A percentile compares a stretch with the other conserved stretches of the same genome.
phyloP scores from a whole-genome alignment of 176 grass and related monocot genomes.

The Zizania latifolia region DNA sequence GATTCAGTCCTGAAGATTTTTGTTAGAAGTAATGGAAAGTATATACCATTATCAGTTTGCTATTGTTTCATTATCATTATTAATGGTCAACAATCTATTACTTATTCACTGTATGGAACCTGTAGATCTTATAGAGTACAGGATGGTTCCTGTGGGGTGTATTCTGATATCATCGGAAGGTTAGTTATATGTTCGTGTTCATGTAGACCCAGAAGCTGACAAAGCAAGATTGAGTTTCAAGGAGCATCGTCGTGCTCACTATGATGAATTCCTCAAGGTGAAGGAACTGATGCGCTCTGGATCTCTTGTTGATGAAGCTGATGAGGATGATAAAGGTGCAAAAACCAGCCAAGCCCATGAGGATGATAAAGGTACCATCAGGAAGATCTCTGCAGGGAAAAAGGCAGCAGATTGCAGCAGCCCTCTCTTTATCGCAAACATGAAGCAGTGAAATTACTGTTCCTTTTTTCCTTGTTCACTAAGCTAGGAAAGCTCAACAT shows the following conservation, averaged over 20 bases:
- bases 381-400: too few relatives aligned
- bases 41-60: too few relatives aligned
- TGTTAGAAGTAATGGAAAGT: too few relatives aligned
- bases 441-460: constrained; percentile 21
- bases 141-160: not conserved
- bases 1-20: not conserved
- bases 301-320: constrained; percentile 52
- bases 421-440: not conserved
- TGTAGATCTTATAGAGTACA: not conserved
- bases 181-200: constrained; percentile 1
- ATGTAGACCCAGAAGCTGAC: constrained; percentile 40
- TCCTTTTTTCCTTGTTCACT: not conserved
- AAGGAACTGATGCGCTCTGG: constrained; percentile 72
- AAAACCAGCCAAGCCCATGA: constrained; percentile 11
- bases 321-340: constrained; percentile 15
- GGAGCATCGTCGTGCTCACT: constrained; percentile 79
- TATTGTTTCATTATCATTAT: too few relatives aligned
- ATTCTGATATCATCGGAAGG: not conserved
- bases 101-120: not conserved
- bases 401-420: not conserved
- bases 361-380: too few relatives aligned
- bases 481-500: not conserved
- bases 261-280: constrained; percentile 81
- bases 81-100: not conserved
- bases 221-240: constrained; percentile 57